These are phyloP conservation scores for Cucurbita argyrosperma DNA, from an alignment of 306 rosid genomes.

Conservation along the genomic window DNA sequence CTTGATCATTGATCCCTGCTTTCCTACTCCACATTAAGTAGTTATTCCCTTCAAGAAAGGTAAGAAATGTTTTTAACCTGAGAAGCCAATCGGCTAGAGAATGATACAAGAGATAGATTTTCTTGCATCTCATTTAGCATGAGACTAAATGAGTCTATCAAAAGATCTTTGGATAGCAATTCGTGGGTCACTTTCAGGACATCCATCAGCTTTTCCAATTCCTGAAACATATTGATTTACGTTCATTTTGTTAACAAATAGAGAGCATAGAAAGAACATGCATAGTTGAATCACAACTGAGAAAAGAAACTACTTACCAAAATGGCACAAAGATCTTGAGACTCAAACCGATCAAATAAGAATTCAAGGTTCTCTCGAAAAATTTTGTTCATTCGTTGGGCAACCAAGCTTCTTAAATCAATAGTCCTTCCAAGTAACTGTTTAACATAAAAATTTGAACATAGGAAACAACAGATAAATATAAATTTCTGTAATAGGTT, in stretches of 20 bases:
- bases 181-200: conserved; percentile 73
- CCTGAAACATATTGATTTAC: conserved; percentile 41
- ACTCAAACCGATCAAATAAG: conserved; percentile 90
- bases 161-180: conserved; percentile 65
- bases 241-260: conserved; percentile 9
- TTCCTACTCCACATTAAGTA: background rate
- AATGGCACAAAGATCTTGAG: conserved; percentile 88
- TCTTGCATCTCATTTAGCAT: conserved; percentile 98
- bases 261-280: background rate
- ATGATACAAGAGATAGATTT: conserved; percentile 85
- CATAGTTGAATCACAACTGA: conserved; percentile 8
- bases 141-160: conserved; percentile 67
- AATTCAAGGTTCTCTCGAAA: conserved; percentile 92
- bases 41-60: background rate
- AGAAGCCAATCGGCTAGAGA: conserved; percentile 88
- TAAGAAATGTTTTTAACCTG: conserved; percentile 40
- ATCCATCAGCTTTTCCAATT: conserved; percentile 72
- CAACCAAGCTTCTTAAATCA: conserved; percentile 71
- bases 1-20: background rate
- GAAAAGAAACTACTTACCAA: conserved; percentile 50
- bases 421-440: conserved; percentile 96
- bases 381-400: conserved; percentile 69
- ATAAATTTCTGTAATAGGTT: background rate
- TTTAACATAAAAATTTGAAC: conserved; percentile 13
- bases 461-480: background rate